Conservation (phyloP, 169 alveolate species). For the Cryptosporidium bovis region DNA sequence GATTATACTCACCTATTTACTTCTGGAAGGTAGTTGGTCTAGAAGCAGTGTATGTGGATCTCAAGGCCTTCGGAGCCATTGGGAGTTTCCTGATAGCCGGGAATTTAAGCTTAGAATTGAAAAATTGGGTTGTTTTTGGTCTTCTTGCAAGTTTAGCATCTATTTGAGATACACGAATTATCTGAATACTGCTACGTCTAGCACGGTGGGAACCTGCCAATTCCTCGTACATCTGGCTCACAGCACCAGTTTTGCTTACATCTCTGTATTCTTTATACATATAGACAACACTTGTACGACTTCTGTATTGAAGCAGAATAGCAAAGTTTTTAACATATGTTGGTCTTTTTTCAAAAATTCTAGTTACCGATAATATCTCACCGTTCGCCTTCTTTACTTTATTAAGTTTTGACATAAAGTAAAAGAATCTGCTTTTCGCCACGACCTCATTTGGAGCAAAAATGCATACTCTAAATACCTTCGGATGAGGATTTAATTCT, state of each 20-base stretch:
- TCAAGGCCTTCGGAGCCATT: constrained; percentile 86
- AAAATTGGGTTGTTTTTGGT: constrained; percentile 87
- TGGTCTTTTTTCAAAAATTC: constrained; percentile 90
- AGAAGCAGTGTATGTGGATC: constrained; percentile 86
- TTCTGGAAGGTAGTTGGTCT: constrained; percentile 85
- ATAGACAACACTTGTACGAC: constrained; percentile 98
- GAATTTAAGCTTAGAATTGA: constrained; percentile 89
- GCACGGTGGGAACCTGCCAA: constrained; percentile 99
- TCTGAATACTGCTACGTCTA: constrained; percentile 92
- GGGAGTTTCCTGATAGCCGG: constrained; percentile 88
- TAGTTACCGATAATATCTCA: constrained; percentile 93
- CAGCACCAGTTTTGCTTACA: constrained; percentile 94
- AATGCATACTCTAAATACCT: constrained; percentile 95
- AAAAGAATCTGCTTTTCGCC: constrained; percentile 98
- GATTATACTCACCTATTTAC: constrained; percentile 46
- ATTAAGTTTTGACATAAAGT: constrained; percentile 94
- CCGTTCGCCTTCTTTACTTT: constrained; percentile 96
- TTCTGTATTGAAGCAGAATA: constrained; percentile 95
- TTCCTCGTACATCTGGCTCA: constrained; percentile 95
- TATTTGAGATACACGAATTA: constrained; percentile 90
- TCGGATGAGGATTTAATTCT: constrained; percentile 91
- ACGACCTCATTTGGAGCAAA: constrained; percentile 96
- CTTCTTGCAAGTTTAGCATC: constrained; percentile 86
- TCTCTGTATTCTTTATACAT: constrained; percentile 99
- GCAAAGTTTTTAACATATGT: constrained; percentile 96